These are phyloP conservation scores for Calocybe cyanea DNA, from an alignment of 768 basidiomycete species.

Conservation along the genomic window DNA sequence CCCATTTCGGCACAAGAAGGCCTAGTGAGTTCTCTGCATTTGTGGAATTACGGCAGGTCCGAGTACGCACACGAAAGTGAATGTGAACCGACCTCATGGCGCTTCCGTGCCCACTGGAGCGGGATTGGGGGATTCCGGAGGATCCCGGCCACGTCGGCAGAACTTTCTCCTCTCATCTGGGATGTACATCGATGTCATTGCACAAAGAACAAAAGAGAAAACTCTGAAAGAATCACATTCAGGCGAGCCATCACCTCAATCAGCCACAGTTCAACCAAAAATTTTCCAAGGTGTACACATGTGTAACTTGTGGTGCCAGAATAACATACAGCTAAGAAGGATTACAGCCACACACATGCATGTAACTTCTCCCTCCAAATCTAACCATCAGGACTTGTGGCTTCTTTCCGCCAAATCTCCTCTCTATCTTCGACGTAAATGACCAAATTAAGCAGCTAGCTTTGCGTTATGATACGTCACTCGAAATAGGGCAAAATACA, in stretches of 20 bases:
- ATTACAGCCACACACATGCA: too few relatives aligned
- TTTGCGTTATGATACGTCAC: too few relatives aligned
- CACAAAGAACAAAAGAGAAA: too few relatives aligned
- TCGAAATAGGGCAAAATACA: too few relatives aligned
- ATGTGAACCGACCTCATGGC: constrained; percentile 13
- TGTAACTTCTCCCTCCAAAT: neutral
- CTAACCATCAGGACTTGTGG: constrained; percentile 1
- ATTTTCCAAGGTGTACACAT: too few relatives aligned
- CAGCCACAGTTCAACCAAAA: too few relatives aligned
- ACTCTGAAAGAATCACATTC: neutral
- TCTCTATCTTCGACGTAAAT: neutral
- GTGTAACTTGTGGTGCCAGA: too few relatives aligned
- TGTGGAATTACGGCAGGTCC: constrained; percentile 13
- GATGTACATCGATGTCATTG: too few relatives aligned
- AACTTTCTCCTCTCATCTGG: constrained; percentile 5
- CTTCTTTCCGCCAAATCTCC: too few relatives aligned
- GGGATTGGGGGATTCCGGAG: constrained; percentile 13
- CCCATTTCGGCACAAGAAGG: constrained; percentile 9
- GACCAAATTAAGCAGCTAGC: neutral
- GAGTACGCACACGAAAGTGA: neutral
- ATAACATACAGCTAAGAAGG: too few relatives aligned
- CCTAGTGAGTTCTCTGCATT: constrained; percentile 2
- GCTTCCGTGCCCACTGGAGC: constrained; percentile 21
- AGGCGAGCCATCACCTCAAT: constrained; percentile 8
- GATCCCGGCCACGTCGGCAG: constrained; percentile 14